Evolutionary conservation across 371 early-diverging fungal species (phyloP).

Genomic region (Apophysomyces elegans): DNA sequence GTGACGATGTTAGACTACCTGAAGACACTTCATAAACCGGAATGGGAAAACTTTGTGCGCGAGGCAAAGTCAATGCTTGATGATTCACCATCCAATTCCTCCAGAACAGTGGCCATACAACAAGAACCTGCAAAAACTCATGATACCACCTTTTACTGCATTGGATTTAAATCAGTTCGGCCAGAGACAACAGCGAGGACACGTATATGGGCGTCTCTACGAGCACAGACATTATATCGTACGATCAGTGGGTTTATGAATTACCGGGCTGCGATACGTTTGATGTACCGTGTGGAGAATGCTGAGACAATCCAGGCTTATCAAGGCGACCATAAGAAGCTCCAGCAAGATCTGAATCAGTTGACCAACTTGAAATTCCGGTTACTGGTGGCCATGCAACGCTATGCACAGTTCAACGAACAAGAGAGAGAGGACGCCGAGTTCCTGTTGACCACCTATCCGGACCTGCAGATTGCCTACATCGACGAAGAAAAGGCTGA

Average conservation of each 20-base stretch:
- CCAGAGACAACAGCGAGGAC: slow-evolving; percentile 85
- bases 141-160: slow-evolving; percentile 80
- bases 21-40: slow-evolving; percentile 80
- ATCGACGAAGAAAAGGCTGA: slow-evolving; percentile 69
- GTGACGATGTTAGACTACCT: slow-evolving; percentile 86
- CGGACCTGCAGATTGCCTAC: slow-evolving; percentile 83
- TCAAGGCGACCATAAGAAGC: slow-evolving; percentile 58
- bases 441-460: slow-evolving; percentile 76
- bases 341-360: slow-evolving; percentile 67
- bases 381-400: slow-evolving; percentile 89
- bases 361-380: slow-evolving; percentile 81
- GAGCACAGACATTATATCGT: slow-evolving; percentile 87
- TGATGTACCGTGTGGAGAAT: slow-evolving; percentile 81
- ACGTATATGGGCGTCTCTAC: slow-evolving; percentile 89
- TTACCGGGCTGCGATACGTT: slow-evolving; percentile 81
- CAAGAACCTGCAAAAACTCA: slow-evolving; percentile 60
- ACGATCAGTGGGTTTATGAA: slow-evolving; percentile 92
- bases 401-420: slow-evolving; percentile 70
- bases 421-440: slow-evolving; percentile 84
- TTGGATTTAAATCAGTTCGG: slow-evolving; percentile 83
- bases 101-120: slow-evolving; percentile 41
- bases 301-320: slow-evolving; percentile 67
- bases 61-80: slow-evolving; percentile 56
- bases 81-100: neutral
- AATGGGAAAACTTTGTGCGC: slow-evolving; percentile 88